phyloP scores from a whole-genome alignment of 345 rosid species.

The Lenwebbia sp. region DNA sequence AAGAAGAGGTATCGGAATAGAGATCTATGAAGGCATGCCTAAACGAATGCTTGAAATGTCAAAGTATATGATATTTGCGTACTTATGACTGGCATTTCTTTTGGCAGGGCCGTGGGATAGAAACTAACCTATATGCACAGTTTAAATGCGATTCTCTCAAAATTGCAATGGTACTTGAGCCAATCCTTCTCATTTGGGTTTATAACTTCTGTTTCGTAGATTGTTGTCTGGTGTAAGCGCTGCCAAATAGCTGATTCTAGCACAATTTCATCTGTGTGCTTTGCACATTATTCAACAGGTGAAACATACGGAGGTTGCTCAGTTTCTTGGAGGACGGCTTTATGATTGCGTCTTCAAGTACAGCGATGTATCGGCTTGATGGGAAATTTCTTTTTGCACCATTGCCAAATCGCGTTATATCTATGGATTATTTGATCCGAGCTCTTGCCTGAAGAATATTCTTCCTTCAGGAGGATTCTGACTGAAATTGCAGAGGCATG shows the following conservation, averaged over 20 bases:
- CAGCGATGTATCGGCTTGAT: constrained; percentile 43
- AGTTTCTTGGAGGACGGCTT: constrained; percentile 96
- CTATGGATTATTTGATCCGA: neutral
- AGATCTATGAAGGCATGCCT: neutral
- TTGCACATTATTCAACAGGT: constrained; percentile 35
- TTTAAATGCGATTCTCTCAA: constrained; percentile 96
- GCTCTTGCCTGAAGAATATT: neutral
- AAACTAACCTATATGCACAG: constrained; percentile 95
- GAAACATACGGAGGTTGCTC: constrained; percentile 94
- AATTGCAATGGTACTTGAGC: constrained; percentile 75
- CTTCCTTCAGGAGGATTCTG: neutral
- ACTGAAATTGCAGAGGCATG: neutral
- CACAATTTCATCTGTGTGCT: neutral
- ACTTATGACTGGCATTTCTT: neutral
- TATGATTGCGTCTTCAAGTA: constrained; percentile 95
- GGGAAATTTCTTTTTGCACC: neutral
- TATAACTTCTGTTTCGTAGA: neutral
- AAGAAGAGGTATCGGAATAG: neutral
- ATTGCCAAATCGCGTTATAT: too few species aligned
- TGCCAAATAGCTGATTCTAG: neutral
- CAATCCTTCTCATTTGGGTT: neutral
- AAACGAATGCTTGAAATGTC: neutral
- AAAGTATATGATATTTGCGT: neutral
- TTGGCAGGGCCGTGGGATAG: constrained; percentile 94
- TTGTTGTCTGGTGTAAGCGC: neutral